Base-by-base conservation (phyloP, 129 eudicot species). In the Artemisia argyi region DNA sequence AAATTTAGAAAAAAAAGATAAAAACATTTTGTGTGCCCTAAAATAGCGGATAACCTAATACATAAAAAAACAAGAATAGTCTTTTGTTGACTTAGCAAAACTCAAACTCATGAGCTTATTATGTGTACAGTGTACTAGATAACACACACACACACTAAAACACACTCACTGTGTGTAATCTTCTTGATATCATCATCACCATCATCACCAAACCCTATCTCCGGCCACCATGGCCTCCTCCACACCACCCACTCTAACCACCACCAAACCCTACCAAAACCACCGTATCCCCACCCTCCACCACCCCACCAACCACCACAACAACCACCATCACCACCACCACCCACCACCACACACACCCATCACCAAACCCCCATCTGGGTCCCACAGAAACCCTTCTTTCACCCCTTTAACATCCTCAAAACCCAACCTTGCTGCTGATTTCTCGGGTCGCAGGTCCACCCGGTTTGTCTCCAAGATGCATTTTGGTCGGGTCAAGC, bases 381-480 rank as follows among this genome's bases (percentile, higher is more conserved):
- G 76, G 28, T 22, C 79, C 11, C 14, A 60, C 60, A 76, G 61
- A 3, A 52, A 54, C 77, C 82, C 93, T 62, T 76, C 50, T 56
- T 80, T 80, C 59, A 62, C 78, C 47, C 69, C 86, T 30, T 59
- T 80, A 47, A 39, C 46, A 24, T 24, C 56, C 5, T 65, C 86
- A 8, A 85, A 83, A 65, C 57, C 92, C 60, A 73, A 80, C n/a
- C 88, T 89, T 53, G 78, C 88, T 3, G 74, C 95, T n/a, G 97
- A 94, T 52, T 94, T 94, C 69, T 87, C 96, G 0, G 97, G 92
- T 35, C 83, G 91, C 9, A 71, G 95, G 61, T 90, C 98, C 1
- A 94, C 98, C 74, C 85, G 98, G 14, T 84, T 74, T 51, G 97
- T 94, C 14, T 90, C 97, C 32, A 94, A 94, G 80, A 86, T 87